A percentile compares a stretch with the other conserved stretches of the same genome.
Evolutionary conservation across 306 rosid genomes (phyloP).

Genomic region (Gleditsia sinensis): DNA sequence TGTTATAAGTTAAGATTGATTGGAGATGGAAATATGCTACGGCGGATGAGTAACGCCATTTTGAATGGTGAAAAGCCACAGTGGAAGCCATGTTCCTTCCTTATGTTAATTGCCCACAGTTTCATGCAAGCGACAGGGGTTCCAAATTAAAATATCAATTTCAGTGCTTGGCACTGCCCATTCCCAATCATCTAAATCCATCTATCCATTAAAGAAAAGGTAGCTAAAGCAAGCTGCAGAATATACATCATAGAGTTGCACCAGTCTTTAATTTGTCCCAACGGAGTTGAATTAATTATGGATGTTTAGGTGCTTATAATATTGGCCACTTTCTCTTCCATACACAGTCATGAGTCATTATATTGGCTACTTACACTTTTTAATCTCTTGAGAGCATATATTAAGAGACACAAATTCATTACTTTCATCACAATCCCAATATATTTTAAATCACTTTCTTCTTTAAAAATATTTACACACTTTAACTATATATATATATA

Average conservation of each 20-base stretch:
- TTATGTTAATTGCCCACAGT: background rate
- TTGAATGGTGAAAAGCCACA: background rate
- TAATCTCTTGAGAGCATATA: background rate
- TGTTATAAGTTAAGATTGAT: too few species aligned
- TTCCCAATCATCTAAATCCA: constrained; percentile 24
- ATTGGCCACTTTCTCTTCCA: background rate
- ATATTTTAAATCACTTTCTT: too few species aligned
- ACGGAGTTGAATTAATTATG: constrained; percentile 13
- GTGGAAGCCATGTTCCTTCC: constrained; percentile 40
- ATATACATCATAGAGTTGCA: constrained; percentile 5
- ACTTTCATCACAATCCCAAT: background rate
- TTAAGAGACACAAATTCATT: background rate
- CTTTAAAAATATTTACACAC: too few species aligned
- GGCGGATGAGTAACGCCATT: too few species aligned
- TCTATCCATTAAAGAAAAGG: background rate
- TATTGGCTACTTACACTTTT: background rate
- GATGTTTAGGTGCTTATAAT: background rate
- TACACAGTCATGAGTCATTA: background rate
- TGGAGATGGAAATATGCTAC: too few species aligned
- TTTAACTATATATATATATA: too few species aligned
- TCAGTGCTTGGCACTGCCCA: constrained; percentile 50
- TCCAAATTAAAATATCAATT: constrained; percentile 20
- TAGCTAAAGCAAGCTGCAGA: background rate
- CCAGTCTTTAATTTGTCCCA: constrained; percentile 22
- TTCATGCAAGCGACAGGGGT: constrained; percentile 32